Conservation (phyloP, 2,329 filamentous ascomycete species). For the Curvularia sp. region DNA sequence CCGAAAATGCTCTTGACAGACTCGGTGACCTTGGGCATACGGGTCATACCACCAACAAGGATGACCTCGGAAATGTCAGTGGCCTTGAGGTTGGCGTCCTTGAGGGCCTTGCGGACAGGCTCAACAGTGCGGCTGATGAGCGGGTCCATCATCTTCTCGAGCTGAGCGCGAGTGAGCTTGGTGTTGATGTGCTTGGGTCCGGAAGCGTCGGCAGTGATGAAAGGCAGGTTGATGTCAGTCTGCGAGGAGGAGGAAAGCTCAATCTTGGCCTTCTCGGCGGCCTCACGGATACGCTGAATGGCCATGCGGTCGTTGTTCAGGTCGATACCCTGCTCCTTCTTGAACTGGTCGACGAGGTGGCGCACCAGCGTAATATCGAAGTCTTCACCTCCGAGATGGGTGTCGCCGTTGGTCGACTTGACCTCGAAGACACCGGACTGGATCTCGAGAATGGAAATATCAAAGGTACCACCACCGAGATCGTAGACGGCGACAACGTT, state of each 20-base stretch:
- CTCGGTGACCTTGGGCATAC: constrained; percentile 98
- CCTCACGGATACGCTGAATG: constrained; percentile 98
- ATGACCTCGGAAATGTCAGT: constrained; percentile 98
- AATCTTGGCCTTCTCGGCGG: constrained; percentile 99
- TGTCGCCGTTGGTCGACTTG: constrained; percentile 99
- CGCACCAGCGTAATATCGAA: constrained; percentile 95
- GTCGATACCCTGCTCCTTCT: constrained; percentile 92
- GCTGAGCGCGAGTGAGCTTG: constrained; percentile 90
- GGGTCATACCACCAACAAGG: constrained; percentile 98
- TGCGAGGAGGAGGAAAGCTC: constrained; percentile 93
- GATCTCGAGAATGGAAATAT: constrained; percentile 97
- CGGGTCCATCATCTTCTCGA: constrained; percentile 90
- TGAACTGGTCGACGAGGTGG: constrained; percentile 93
- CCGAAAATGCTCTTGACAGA: constrained; percentile 97
- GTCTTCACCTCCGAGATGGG: constrained; percentile 96
- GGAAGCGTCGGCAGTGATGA: constrained; percentile 95
- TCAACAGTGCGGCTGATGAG: constrained; percentile 87
- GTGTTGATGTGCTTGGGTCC: constrained; percentile 98
- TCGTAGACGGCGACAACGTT: constrained; percentile 94
- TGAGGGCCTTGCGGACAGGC: constrained; percentile 93
- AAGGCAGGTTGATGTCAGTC: constrained; percentile 97
- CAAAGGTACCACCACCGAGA: constrained; percentile 97
- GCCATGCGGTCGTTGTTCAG: constrained; percentile 94
- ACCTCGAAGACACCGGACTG: constrained; percentile 98
- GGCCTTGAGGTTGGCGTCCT: constrained; percentile 88